These are phyloP conservation scores for Nephelium lappaceum DNA, from an alignment of 345 rosid genomes.

Conservation along the genomic window DNA sequence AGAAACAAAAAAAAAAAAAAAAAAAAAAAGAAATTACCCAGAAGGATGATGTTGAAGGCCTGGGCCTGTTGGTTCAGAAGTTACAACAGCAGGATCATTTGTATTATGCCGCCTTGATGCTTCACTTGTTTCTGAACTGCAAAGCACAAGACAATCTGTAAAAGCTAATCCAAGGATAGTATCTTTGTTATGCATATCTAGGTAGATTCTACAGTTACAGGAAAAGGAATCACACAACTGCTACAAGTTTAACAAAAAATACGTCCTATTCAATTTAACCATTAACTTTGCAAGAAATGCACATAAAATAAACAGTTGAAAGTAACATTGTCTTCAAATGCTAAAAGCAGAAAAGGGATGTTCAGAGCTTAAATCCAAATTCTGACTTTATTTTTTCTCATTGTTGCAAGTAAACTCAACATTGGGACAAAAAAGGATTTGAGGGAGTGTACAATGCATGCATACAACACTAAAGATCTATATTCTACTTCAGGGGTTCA, in stretches of 20 bases:
- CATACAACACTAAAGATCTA: background rate
- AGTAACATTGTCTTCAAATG: background rate
- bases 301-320: background rate
- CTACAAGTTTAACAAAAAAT: background rate
- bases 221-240: background rate
- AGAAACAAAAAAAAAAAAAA: too few species aligned
- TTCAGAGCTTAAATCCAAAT: background rate
- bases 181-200: constrained; percentile 2
- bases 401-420: background rate
- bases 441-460: background rate
- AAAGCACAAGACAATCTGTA: constrained; percentile 13
- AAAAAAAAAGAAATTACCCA: constrained; percentile 43
- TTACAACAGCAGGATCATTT: constrained; percentile 26
- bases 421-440: background rate
- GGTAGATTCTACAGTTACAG: background rate
- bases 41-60: constrained; percentile 59
- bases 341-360: background rate
- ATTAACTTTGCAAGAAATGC: background rate
- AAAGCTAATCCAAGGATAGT: constrained; percentile 7
- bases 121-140: constrained; percentile 45
- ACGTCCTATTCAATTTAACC: background rate
- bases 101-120: constrained; percentile 27
- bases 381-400: background rate
- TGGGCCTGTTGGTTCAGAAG: constrained; percentile 37
- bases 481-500: background rate